phyloP scores from a whole-genome alignment of 2,329 filamentous ascomycete genomes.

The Elsinoe necatrix region DNA sequence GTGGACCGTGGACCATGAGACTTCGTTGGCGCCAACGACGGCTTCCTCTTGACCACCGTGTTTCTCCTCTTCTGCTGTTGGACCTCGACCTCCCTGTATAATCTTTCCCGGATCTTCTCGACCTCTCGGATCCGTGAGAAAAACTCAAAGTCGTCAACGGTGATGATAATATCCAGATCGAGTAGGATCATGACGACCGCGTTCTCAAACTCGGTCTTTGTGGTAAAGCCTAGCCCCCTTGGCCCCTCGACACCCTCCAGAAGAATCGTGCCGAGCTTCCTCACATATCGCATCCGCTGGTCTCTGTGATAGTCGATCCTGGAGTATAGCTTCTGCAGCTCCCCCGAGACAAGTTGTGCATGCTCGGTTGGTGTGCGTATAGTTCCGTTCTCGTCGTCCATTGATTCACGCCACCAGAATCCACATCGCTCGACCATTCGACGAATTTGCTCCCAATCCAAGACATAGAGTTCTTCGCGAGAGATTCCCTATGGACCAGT shows the following conservation, averaged over 20 bases:
- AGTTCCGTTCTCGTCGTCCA: background rate
- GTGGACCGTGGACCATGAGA: background rate
- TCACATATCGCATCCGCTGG: background rate
- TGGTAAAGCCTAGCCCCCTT: background rate
- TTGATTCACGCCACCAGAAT: conserved; percentile 1
- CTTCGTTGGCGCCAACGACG: background rate
- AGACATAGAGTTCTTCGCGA: background rate
- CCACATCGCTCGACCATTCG: background rate
- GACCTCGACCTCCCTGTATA: background rate
- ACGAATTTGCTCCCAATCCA: conserved; percentile 8
- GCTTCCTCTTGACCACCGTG: background rate
- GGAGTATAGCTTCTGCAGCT: conserved; percentile 6
- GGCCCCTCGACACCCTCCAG: background rate
- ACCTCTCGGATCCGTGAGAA: background rate
- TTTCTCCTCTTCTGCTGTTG: background rate
- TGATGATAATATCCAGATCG: background rate
- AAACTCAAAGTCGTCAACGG: conserved; percentile 6
- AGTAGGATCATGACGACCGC: background rate
- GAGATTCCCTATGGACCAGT: background rate
- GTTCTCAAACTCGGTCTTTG: background rate
- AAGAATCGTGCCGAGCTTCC: background rate
- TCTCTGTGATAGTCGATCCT: background rate
- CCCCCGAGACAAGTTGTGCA: background rate
- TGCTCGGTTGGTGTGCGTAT: background rate
- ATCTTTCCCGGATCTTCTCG: background rate